A percentile compares a stretch with the other conserved stretches of the same genome.
Conservation (phyloP, 345 rosid species). For the Crucihimalaya himalaica region DNA sequence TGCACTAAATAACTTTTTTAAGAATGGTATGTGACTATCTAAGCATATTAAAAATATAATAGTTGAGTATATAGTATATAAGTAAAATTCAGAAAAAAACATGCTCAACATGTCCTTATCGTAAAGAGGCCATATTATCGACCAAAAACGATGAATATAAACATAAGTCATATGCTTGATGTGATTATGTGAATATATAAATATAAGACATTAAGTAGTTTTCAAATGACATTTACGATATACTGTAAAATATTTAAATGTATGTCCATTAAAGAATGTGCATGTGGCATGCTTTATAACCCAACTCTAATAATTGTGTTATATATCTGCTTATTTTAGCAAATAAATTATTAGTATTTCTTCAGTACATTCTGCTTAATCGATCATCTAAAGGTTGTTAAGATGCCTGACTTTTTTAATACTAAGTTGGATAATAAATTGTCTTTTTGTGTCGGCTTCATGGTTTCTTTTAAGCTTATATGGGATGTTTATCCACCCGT, state of each 20-base stretch:
- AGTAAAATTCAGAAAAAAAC: background rate
- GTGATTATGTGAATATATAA: background rate
- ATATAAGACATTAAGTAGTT: background rate
- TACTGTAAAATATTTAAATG: background rate
- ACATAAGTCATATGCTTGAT: background rate
- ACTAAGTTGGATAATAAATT: background rate
- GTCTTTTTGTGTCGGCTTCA: conserved; percentile 1
- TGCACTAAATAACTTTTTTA: background rate
- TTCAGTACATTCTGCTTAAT: conserved; percentile 8
- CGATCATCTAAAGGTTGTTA: background rate
- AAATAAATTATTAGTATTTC: background rate
- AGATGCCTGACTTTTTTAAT: background rate
- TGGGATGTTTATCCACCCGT: background rate
- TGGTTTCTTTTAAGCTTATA: background rate
- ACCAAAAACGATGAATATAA: background rate
- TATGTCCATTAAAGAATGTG: conserved; percentile 12
- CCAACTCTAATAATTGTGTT: conserved; percentile 18
- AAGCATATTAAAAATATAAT: background rate
- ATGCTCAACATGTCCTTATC: conserved; percentile 15
- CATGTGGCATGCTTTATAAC: conserved; percentile 30
- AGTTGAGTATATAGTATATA: conserved; percentile 10
- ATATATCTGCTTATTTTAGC: background rate
- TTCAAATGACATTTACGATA: conserved; percentile 10
- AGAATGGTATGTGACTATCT: background rate
- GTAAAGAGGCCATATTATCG: background rate